Conservation (phyloP, 176 grass and related monocot species). For the Avena eriantha region DNA sequence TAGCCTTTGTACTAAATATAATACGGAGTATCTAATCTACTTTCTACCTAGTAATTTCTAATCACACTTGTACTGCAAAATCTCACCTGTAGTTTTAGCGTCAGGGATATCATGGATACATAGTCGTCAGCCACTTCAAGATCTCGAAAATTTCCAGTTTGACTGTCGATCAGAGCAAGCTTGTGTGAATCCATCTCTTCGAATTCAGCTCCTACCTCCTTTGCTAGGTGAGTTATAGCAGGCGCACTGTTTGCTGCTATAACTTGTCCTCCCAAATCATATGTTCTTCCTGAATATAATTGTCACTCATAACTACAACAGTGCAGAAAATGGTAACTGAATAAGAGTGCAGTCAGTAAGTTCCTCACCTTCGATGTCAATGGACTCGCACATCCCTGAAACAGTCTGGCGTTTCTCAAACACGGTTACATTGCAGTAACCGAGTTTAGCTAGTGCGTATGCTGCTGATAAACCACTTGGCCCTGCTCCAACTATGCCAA, state of each 20-base stretch:
- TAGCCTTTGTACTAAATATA: not conserved
- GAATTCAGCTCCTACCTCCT: conserved; percentile 75
- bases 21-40: not conserved
- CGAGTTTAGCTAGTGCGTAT: conserved; percentile 71
- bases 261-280: conserved; percentile 83
- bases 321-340: conserved; percentile 15
- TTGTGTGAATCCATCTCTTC: conserved; percentile 80
- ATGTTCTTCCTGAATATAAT: conserved; percentile 56
- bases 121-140: conserved; percentile 82
- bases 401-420: conserved; percentile 68
- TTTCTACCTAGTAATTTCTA: conserved; percentile 19
- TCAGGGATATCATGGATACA: conserved; percentile 72
- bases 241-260: conserved; percentile 88
- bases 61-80: conserved; percentile 23
- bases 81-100: conserved; percentile 64
- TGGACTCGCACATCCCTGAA: conserved; percentile 76
- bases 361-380: conserved; percentile 65
- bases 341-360: not conserved
- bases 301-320: conserved; percentile 2
- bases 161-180: conserved; percentile 74
- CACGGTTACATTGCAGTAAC: conserved; percentile 67
- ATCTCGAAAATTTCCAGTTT: conserved; percentile 59
- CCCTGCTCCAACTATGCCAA: conserved; percentile 66
- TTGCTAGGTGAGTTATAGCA: conserved; percentile 74
- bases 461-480: conserved; percentile 74